A percentile compares a stretch with the other conserved stretches of the same genome.
These are phyloP conservation scores for Eleusine coracana DNA, from an alignment of 176 grass and related monocot species.

Conservation along the genomic window DNA sequence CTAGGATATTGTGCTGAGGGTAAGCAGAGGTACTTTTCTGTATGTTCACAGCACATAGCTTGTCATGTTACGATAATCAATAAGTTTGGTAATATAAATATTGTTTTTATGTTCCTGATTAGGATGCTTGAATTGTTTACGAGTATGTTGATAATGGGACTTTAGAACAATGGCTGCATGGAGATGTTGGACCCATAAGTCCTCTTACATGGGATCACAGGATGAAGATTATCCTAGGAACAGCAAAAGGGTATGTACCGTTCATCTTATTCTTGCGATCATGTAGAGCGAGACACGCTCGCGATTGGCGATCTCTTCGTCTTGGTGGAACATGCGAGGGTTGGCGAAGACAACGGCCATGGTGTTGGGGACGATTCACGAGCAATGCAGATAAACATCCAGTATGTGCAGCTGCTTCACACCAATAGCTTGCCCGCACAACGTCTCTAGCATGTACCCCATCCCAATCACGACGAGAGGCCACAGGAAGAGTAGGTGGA, in stretches of 20 bases:
- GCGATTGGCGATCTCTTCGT: no score
- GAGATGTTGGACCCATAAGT: constrained; percentile 73
- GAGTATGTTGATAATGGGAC: constrained; percentile 90
- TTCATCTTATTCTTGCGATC: neutral
- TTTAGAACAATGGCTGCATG: constrained; percentile 96
- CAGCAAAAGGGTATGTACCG: constrained; percentile 73
- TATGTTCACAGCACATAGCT: neutral
- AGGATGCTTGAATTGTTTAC: constrained; percentile 99
- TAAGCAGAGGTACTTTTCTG: constrained; percentile 69
- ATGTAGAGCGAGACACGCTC: no score
- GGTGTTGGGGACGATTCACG: no score
- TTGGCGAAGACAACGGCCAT: no score
- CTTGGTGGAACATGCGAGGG: no score
- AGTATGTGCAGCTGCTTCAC: no score
- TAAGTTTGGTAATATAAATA: constrained; percentile 28
- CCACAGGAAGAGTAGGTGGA: no score
- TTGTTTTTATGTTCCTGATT: constrained; percentile 22
- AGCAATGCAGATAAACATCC: no score
- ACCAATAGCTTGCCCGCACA: no score
- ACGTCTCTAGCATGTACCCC: no score
- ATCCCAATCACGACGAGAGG: no score
- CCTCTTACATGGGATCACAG: constrained; percentile 90
- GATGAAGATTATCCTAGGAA: constrained; percentile 86
- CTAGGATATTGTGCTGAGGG: constrained; percentile 90
- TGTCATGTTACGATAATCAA: constrained; percentile 12